Evolutionary conservation across 129 eudicot genomes (phyloP).

Genomic region (carrot (Daucus carota)): DH1_v3.0 NC_030381.2:53325501-53326000

Average conservation of each 20-base stretch:
- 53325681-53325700: constrained; percentile 1
- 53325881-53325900: not conserved
- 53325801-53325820: not conserved
- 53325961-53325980: not conserved
- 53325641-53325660: not conserved
- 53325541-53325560: no score
- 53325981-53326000: not conserved
- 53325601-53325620: not conserved
- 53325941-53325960: not conserved
- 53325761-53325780: not conserved
- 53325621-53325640: not conserved
- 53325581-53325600: not conserved
- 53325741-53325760: not conserved
- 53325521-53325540: no score
- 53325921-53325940: not conserved
- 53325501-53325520: no score
- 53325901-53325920: not conserved
- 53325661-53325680: not conserved
- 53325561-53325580: no score
- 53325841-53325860: not conserved
- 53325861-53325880: not conserved
- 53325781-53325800: constrained; percentile 10
- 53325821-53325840: not conserved
- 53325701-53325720: not conserved
- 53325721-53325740: constrained; percentile 1